Conservation (phyloP, 495 filamentous ascomycete species). For the Penicillium coffeae region DNA sequence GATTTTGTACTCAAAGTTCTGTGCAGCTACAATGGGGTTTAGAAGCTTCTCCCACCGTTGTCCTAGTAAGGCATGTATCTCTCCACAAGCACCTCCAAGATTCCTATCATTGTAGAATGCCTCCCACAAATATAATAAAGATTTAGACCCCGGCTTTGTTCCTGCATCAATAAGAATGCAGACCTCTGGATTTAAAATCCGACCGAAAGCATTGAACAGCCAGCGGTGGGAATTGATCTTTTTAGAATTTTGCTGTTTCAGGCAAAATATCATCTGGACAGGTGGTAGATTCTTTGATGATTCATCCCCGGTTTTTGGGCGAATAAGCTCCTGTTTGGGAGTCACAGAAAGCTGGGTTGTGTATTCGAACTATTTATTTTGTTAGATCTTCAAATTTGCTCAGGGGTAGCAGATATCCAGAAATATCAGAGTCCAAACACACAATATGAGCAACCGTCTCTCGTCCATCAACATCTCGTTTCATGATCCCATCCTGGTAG, state of each 20-base stretch:
- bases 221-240: conserved; percentile 99
- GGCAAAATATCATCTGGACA: conserved; percentile 95
- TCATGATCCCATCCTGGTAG: conserved; percentile 96
- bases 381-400: background rate
- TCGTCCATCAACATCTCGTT: conserved; percentile 92
- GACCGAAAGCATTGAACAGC: conserved; percentile 94
- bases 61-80: conserved; percentile 95
- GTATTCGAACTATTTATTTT: conserved; percentile 77
- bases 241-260: conserved; percentile 97
- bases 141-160: conserved; percentile 87
- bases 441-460: conserved; percentile 90
- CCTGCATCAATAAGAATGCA: conserved; percentile 95
- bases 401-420: too few species aligned
- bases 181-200: conserved; percentile 91
- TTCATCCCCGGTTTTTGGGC: conserved; percentile 80
- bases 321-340: conserved; percentile 86
- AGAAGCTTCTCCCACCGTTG: conserved; percentile 80
- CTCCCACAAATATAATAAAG: conserved; percentile 88
- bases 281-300: conserved; percentile 76
- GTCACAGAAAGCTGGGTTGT: conserved; percentile 96
- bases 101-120: conserved; percentile 98
- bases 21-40: conserved; percentile 88
- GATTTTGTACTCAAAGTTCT: conserved; percentile 99
- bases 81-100: conserved; percentile 92
- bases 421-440: conserved; percentile 17